Evolutionary conservation across 2,329 filamentous ascomycete species (phyloP), one percentile per base, ranked within the genome.

Genomic region (Didymellaceae sp.): DNA sequence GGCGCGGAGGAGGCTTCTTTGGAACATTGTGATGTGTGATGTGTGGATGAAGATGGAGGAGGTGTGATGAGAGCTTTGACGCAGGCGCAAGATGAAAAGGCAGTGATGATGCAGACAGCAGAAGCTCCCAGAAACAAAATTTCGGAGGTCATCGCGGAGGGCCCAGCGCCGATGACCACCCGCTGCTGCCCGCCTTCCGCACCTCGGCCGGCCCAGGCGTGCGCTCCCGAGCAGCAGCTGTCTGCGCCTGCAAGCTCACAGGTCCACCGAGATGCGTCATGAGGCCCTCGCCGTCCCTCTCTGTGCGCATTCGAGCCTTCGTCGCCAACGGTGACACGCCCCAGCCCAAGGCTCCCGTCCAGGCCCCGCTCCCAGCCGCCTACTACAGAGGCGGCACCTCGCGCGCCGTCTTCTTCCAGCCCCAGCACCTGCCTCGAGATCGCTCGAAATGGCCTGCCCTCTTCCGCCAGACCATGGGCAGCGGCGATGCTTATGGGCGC

Each of bases 321-420:
- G 38, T 37, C 43, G 42, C 40, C 46, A 53, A 30, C 44, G 32
- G 46, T 38, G 35, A 55, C 37, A 43, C 54, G 21, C 46, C 54
- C 17, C 33, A 43, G 9, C 34, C 46, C 18, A 41, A 52, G 16
- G 40, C 48, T 22, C 17, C 44, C 9, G 17, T 58, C 13, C 66
- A 70, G 35, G 50, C 49, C 25, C 50, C 66, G 1, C 47, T 69
- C 17, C 51, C 55, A 44, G 83, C 83, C 7, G 75, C 82, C 33
- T 87, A 86, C 70, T 86, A 86, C 66, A 83, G 86, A 37, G 86
- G 86, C 42, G 86, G 87, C 20, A 89, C 86, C n/a, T 88, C 86
- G 13, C 82, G 86, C 52, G 86, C 84, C 11, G 75, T 89, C 24
- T 79, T 89, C 58, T 80, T 87, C 66, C 75, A 79, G 14, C 65